These are phyloP conservation scores for Trypanosoma conorhini DNA, from an alignment of 208 protist species.

Conservation along the genomic window DNA sequence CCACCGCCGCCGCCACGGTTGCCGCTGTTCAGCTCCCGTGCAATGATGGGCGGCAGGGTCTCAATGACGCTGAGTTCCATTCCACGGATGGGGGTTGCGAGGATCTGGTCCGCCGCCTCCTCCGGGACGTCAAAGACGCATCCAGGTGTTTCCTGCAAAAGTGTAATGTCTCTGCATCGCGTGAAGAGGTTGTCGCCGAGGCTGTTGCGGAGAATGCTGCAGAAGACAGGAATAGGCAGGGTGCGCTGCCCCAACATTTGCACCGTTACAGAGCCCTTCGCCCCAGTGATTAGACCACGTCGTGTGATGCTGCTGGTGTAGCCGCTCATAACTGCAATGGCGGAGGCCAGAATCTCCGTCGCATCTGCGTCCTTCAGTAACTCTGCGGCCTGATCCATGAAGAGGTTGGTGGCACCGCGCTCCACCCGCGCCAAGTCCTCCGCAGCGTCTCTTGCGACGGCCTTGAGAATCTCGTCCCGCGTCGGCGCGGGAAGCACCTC, in stretches of 20 bases:
- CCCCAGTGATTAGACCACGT: constrained; percentile 82
- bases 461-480: constrained; percentile 86
- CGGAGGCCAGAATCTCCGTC: constrained; percentile 84
- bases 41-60: constrained; percentile 82
- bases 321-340: constrained; percentile 91
- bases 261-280: constrained; percentile 70
- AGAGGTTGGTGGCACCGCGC: constrained; percentile 78
- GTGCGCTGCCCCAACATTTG: constrained; percentile 71
- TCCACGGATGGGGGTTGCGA: constrained; percentile 59
- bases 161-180: constrained; percentile 80
- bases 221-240: constrained; percentile 82
- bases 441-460: constrained; percentile 78
- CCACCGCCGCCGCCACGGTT: constrained; percentile 36
- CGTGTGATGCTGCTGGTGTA: constrained; percentile 89
- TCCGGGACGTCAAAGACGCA: constrained; percentile 91
- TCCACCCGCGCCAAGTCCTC: constrained; percentile 90
- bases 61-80: constrained; percentile 75
- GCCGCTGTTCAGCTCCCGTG: constrained; percentile 64
- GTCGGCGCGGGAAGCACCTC: constrained; percentile 85
- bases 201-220: constrained; percentile 86
- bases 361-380: constrained; percentile 89
- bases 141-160: constrained; percentile 85
- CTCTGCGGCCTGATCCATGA: constrained; percentile 87
- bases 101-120: constrained; percentile 55
- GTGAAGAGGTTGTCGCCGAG: constrained; percentile 81